Percentiles rank a stretch among this genome's conserved stretches.
These are phyloP conservation scores for Tetradesmus lagerheimii DNA, from an alignment of 139 green algal species.

Conservation along the genomic window DNA sequence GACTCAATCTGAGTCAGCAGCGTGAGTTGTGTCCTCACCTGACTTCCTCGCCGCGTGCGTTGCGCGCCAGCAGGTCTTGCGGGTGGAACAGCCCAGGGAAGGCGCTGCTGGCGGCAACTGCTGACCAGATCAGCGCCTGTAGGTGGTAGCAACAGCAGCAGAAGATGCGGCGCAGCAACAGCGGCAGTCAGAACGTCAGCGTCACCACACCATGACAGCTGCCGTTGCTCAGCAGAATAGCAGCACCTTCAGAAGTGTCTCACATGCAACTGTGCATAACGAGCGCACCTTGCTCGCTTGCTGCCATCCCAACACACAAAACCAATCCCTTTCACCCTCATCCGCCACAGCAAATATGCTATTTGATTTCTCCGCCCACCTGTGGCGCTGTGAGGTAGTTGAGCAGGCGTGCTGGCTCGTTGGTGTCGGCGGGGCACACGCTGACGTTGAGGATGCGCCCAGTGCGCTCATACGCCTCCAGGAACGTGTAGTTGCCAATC, in stretches of 20 bases:
- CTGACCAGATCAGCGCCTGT: conserved; percentile 88
- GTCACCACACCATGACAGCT: background rate
- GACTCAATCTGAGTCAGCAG: too few species aligned
- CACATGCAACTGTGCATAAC: background rate
- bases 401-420: conserved; percentile 91
- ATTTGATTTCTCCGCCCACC: conserved; percentile 50
- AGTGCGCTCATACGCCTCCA: conserved; percentile 91
- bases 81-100: conserved; percentile 90
- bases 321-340: background rate
- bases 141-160: conserved; percentile 12
- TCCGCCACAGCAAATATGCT: background rate
- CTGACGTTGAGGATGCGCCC: conserved; percentile 95
- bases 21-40: conserved; percentile 26
- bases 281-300: too few species aligned
- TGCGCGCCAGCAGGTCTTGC: conserved; percentile 79
- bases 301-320: too few species aligned
- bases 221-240: background rate
- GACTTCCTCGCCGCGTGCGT: conserved; percentile 64
- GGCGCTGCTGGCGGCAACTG: conserved; percentile 87
- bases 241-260: background rate
- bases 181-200: background rate
- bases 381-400: conserved; percentile 95
- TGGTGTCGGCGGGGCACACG: conserved; percentile 84
- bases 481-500: conserved; percentile 91
- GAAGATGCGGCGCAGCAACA: background rate